phyloP scores from a whole-genome alignment of 2,329 filamentous ascomycete species.

The Alternaria atra region DNA sequence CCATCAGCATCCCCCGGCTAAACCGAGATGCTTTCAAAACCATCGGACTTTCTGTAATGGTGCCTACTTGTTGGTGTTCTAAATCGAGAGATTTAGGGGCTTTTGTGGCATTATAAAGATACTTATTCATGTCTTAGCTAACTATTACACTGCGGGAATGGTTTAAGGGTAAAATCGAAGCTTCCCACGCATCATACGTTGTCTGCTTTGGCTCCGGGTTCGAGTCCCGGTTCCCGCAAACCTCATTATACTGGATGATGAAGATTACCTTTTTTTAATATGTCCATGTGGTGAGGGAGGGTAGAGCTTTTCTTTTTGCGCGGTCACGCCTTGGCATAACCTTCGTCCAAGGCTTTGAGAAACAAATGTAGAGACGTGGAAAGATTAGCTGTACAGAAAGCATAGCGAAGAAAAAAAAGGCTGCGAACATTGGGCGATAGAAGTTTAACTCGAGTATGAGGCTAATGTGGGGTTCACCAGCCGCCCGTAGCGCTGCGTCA shows the following conservation, averaged over 20 bases:
- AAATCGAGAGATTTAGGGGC: accelerated
- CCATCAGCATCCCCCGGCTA: not conserved
- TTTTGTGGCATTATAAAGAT: not conserved
- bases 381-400: not conserved
- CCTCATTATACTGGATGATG: not conserved
- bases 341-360: not conserved
- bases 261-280: not conserved
- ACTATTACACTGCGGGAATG: constrained; percentile 24
- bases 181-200: constrained; percentile 33
- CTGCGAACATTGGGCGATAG: not conserved
- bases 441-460: not conserved
- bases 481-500: constrained; percentile 32
- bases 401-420: not conserved
- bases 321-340: not conserved
- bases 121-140: accelerated
- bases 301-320: not conserved
- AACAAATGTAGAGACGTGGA: not conserved
- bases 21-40: not conserved
- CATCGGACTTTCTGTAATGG: accelerated
- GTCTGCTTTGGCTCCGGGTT: constrained; percentile 39
- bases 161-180: constrained; percentile 46
- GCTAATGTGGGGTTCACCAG: constrained; percentile 17
- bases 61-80: not conserved
- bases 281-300: accelerated
- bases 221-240: constrained; percentile 37